A percentile compares a stretch with the other conserved stretches of the same genome.
Conservation (phyloP, 805 yeast species). For the Hanseniaspora lachancei region DNA sequence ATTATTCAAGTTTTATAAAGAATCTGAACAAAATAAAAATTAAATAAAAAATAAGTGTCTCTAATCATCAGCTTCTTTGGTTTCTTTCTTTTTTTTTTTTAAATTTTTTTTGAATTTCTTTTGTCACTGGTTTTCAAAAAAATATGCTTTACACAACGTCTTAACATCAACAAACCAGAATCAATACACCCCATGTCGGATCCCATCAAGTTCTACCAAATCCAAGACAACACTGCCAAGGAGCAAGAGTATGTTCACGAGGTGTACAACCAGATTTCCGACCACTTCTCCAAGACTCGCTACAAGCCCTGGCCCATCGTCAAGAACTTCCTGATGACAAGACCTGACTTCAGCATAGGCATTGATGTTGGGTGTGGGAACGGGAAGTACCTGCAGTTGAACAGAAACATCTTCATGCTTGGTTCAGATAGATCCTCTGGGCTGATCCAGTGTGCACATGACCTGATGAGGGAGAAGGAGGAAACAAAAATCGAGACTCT, state of each 20-base stretch:
- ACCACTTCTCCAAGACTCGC: conserved; percentile 85
- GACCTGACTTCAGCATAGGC: conserved; percentile 51
- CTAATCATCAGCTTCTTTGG: too few relatives aligned
- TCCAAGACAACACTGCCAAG: conserved; percentile 31
- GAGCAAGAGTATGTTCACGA: conserved; percentile 75
- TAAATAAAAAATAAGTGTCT: too few relatives aligned
- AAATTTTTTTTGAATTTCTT: neutral
- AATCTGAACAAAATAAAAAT: too few relatives aligned
- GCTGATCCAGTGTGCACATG: conserved; percentile 48
- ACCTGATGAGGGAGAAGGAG: conserved; percentile 20
- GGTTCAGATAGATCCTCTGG: conserved; percentile 70
- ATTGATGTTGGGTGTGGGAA: conserved; percentile 95
- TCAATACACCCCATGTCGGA: neutral
- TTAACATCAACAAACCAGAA: too few relatives aligned
- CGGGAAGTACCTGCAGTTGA: conserved; percentile 75
- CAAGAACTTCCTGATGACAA: conserved; percentile 44
- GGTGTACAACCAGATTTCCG: conserved; percentile 86
- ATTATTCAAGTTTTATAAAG: too few relatives aligned
- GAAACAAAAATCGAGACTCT: neutral
- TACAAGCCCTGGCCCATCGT: conserved; percentile 98
- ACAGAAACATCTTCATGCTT: conserved; percentile 51
- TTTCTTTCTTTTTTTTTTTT: neutral
- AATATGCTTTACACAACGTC: neutral
- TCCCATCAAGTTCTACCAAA: conserved; percentile 2
- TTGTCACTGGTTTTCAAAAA: neutral